A percentile compares a stretch with the other conserved stretches of the same genome.
Conservation (phyloP, 768 basidiomycete species). For the Podaxis rugospora region DNA sequence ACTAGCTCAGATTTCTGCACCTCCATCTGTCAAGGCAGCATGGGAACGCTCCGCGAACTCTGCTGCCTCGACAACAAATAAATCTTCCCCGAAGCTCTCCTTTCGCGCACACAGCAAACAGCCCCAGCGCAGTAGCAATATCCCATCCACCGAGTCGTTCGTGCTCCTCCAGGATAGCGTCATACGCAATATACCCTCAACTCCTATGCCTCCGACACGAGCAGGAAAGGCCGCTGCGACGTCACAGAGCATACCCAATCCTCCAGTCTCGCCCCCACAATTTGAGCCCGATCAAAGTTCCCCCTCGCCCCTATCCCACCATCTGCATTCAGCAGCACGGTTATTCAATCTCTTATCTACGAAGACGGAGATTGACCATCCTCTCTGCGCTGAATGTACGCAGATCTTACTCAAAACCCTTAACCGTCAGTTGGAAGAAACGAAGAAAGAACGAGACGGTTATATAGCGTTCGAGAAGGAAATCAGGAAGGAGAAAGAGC, state of each 20-base stretch:
- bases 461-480: slow-evolving; percentile 93
- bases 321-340: slow-evolving; percentile 68
- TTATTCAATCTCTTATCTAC: slow-evolving; percentile 76
- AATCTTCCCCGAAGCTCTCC: slow-evolving; percentile 35
- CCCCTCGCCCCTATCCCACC: slow-evolving; percentile 74
- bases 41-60: slow-evolving; percentile 56
- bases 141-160: slow-evolving; percentile 79
- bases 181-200: slow-evolving; percentile 63
- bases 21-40: slow-evolving; percentile 51
- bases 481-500: slow-evolving; percentile 74
- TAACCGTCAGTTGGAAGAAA: slow-evolving; percentile 81
- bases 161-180: slow-evolving; percentile 86
- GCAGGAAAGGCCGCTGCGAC: slow-evolving; percentile 38
- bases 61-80: slow-evolving; percentile 24
- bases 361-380: slow-evolving; percentile 83
- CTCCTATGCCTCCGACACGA: slow-evolving; percentile 35
- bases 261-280: slow-evolving; percentile 27
- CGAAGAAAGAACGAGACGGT: slow-evolving; percentile 86
- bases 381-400: slow-evolving; percentile 93
- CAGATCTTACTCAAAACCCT: slow-evolving; percentile 73
- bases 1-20: slow-evolving; percentile 39
- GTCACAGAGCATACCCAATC: slow-evolving; percentile 22
- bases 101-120: slow-evolving; percentile 59
- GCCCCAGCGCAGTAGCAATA: slow-evolving; percentile 43
- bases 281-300: slow-evolving; percentile 50